Percentiles rank a stretch among this genome's conserved stretches.
Conservation (phyloP, 805 yeast species). For the Candida corydali region DNA sequence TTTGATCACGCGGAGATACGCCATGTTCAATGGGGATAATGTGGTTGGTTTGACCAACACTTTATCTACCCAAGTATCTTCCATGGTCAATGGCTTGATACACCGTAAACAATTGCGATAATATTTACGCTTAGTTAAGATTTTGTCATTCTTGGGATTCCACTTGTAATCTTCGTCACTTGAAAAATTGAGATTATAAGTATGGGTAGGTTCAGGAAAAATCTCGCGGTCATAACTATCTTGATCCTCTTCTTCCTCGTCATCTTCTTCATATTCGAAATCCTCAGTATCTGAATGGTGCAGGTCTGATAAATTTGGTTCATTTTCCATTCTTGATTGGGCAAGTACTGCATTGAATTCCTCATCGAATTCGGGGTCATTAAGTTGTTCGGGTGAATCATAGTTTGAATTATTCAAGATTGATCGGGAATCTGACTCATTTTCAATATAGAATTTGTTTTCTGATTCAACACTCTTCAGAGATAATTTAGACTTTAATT, state of each 20-base stretch:
- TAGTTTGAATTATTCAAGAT: constrained; percentile 10
- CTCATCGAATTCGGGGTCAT: constrained; percentile 16
- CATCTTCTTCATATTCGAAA: constrained; percentile 13
- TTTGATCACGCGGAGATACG: constrained; percentile 17
- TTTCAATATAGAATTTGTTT: neutral
- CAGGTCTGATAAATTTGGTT: constrained; percentile 23
- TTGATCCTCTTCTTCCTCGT: constrained; percentile 12
- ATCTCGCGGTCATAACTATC: neutral
- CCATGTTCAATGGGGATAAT: constrained; percentile 23
- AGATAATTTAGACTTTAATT: constrained; percentile 18
- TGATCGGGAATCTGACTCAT: constrained; percentile 10
- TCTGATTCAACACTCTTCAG: neutral
- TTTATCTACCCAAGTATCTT: constrained; percentile 53
- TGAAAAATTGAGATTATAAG: neutral
- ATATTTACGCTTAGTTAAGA: constrained; percentile 28
- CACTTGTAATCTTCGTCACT: constrained; percentile 35
- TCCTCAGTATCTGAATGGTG: constrained; percentile 29
- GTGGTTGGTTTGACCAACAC: constrained; percentile 37
- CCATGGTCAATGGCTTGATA: constrained; percentile 48
- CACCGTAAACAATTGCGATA: constrained; percentile 54
- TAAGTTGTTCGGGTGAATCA: constrained; percentile 15
- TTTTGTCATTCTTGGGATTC: constrained; percentile 40
- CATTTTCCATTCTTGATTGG: constrained; percentile 13
- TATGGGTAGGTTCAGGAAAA: neutral
- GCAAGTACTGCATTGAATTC: constrained; percentile 14